Percentiles rank a stretch among this genome's conserved stretches.
phyloP scores from a whole-genome alignment of 2,329 filamentous ascomycete species.

The Septoria linicola region DNA sequence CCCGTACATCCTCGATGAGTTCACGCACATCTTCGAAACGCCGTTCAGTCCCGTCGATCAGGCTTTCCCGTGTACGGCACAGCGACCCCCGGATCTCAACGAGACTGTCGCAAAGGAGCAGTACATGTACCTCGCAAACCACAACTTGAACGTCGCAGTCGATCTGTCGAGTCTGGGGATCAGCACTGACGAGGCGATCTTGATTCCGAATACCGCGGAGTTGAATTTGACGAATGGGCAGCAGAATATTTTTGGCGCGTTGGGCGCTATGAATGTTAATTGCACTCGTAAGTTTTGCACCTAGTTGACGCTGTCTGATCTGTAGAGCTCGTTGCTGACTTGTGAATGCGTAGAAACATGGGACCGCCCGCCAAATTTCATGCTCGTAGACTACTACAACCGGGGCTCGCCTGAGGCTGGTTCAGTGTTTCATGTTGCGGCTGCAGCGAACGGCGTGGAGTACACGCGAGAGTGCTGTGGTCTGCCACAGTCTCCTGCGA shows the following conservation, averaged over 20 bases:
- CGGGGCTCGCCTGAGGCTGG: constrained; percentile 61
- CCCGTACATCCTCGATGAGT: constrained; percentile 85
- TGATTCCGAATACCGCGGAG: constrained; percentile 69
- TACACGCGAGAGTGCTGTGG: constrained; percentile 64
- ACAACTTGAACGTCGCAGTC: constrained; percentile 83
- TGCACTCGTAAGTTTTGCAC: constrained; percentile 53
- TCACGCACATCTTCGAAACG: constrained; percentile 86
- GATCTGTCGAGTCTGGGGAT: constrained; percentile 56
- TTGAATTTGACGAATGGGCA: constrained; percentile 71
- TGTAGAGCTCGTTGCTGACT: background rate
- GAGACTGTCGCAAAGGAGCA: constrained; percentile 53
- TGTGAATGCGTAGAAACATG: constrained; percentile 50
- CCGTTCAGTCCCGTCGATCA: constrained; percentile 72
- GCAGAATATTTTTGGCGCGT: constrained; percentile 59
- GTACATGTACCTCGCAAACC: constrained; percentile 79
- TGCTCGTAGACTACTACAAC: constrained; percentile 87
- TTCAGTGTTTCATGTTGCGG: constrained; percentile 74
- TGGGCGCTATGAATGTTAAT: constrained; percentile 63
- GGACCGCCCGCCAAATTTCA: constrained; percentile 70
- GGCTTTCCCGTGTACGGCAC: constrained; percentile 72
- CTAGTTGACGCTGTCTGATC: background rate
- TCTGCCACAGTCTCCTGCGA: constrained; percentile 5
- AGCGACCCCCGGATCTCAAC: constrained; percentile 69
- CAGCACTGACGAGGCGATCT: constrained; percentile 47
- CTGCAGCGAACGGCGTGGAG: constrained; percentile 68